Evolutionary conservation across 108 stramenopile genomes (phyloP).

Genomic region (Cyclotella atomus): DNA sequence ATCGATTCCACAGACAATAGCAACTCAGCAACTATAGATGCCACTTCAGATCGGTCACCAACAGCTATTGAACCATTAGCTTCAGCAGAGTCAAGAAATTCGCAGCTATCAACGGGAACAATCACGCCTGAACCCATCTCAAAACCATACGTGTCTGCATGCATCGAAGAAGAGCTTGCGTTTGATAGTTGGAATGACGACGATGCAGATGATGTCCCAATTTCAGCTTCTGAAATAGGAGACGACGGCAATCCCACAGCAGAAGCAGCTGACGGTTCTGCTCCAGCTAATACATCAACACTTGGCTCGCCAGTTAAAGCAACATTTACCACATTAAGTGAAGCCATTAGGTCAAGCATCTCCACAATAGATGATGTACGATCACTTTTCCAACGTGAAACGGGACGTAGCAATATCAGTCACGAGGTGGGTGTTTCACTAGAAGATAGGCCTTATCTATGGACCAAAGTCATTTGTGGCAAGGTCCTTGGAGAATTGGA

Average conservation of each 20-base stretch:
- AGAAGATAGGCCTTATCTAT: slow-evolving; percentile 52
- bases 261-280: not conserved
- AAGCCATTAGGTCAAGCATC: slow-evolving; percentile 38
- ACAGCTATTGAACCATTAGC: not conserved
- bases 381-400: slow-evolving; percentile 21
- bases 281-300: not conserved
- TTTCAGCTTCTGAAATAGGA: not conserved
- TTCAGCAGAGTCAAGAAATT: slow-evolving; percentile 3
- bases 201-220: slow-evolving; percentile 5
- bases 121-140: slow-evolving; percentile 12
- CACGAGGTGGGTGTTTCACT: slow-evolving; percentile 20
- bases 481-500: slow-evolving; percentile 46
- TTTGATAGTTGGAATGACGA: slow-evolving; percentile 46
- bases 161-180: slow-evolving; percentile 49
- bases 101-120: not conserved
- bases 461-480: slow-evolving; percentile 45
- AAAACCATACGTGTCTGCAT: slow-evolving; percentile 21
- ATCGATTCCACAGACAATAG: not conserved
- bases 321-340: slow-evolving; percentile 29
- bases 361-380: slow-evolving; percentile 44
- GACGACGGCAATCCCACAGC: not conserved
- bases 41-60: not conserved
- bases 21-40: not conserved
- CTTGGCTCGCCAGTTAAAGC: slow-evolving; percentile 11
- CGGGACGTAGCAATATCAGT: slow-evolving; percentile 3